phyloP scores from a whole-genome alignment of 805 yeast species.

The Teunomyces stri region DNA sequence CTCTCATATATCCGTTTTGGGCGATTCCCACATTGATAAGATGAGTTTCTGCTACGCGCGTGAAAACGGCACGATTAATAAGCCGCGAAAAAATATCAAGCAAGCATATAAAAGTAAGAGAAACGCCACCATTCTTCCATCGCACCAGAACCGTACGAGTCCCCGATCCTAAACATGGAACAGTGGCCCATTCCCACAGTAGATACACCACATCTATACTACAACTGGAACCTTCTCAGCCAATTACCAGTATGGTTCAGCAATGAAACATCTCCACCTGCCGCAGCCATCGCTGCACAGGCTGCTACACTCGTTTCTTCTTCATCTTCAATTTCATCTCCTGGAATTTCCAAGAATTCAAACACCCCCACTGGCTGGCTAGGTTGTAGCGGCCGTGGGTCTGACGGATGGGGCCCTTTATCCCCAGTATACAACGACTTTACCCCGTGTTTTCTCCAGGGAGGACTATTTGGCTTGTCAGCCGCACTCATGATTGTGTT shows the following conservation, averaged over 20 bases:
- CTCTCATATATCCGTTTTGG: too few relatives aligned
- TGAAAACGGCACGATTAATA: background rate
- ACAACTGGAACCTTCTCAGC: constrained; percentile 14
- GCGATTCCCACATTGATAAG: background rate
- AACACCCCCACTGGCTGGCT: constrained; percentile 14
- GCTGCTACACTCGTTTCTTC: too few relatives aligned
- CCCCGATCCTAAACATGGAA: background rate
- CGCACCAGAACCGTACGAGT: background rate
- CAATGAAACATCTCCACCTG: background rate
- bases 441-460: constrained; percentile 60
- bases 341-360: background rate
- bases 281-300: background rate
- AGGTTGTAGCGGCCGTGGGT: constrained; percentile 28
- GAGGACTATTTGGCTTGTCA: constrained; percentile 41
- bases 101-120: background rate
- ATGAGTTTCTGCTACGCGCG: background rate
- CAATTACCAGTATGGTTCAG: constrained; percentile 13
- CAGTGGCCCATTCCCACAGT: constrained; percentile 3
- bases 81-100: background rate
- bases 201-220: constrained; percentile 5
- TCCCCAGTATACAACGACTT: constrained; percentile 48
- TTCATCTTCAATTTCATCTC: too few relatives aligned
- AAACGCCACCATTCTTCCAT: background rate
- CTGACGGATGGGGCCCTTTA: constrained; percentile 46
- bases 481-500: constrained; percentile 42